phyloP scores from a whole-genome alignment of 202 grass and related monocot genomes.

The Musa balbisiana region DNA sequence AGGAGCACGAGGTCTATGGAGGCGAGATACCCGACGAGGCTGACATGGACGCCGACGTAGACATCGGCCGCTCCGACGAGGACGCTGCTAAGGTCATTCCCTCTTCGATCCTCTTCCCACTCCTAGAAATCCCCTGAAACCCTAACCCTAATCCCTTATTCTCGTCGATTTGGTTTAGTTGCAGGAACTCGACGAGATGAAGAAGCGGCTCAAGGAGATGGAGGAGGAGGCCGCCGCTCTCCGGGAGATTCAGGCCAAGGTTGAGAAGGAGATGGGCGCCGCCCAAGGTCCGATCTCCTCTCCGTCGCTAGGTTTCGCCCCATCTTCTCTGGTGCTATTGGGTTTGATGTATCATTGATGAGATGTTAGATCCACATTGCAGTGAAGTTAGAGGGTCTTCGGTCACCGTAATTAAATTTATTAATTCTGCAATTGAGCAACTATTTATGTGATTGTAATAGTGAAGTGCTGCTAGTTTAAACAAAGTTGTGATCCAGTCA shows the following conservation, averaged over 20 bases:
- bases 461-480: too few relatives aligned
- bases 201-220: constrained; percentile 87
- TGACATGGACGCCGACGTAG: constrained; percentile 66
- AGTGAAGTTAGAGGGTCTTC: too few relatives aligned
- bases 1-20: constrained; percentile 97
- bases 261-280: constrained; percentile 67
- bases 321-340: neutral
- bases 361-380: too few relatives aligned
- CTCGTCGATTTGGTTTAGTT: constrained; percentile 13
- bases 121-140: constrained; percentile 4
- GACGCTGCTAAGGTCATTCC: constrained; percentile 39
- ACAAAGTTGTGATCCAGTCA: too few relatives aligned
- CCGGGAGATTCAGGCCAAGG: constrained; percentile 81
- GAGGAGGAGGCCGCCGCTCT: constrained; percentile 77
- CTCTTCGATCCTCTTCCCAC: too few relatives aligned
- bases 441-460: too few relatives aligned
- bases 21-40: constrained; percentile 84
- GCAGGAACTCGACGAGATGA: constrained; percentile 90
- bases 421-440: too few relatives aligned
- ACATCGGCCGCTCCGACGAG: constrained; percentile 44
- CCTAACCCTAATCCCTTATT: constrained; percentile 5
- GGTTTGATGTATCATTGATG: too few relatives aligned
- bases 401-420: too few relatives aligned
- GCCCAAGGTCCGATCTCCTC: constrained; percentile 34
- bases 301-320: neutral